Base-by-base conservation (phyloP, 2,329 filamentous ascomycete species). In the Fusarium coicis region DNA sequence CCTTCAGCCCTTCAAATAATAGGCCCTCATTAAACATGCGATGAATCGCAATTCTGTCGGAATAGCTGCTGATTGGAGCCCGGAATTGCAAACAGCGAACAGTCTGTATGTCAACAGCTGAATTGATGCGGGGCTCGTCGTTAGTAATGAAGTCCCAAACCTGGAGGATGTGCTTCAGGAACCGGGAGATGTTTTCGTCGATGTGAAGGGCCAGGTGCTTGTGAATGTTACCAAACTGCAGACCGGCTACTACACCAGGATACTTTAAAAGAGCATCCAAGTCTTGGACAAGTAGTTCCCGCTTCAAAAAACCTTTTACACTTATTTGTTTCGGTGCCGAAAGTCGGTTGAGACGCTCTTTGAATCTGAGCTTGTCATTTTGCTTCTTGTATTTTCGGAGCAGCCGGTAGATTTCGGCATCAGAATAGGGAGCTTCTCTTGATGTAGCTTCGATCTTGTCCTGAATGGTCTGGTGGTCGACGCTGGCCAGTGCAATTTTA, bases 121-220 rank as follows among this genome's bases (percentile, higher is more conserved):
- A 21, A 28, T 59, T 59, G 21, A 59, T 40, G 12, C 26, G 34
- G 39, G 34, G 55, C 15, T 59, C 34, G 32, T 59, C 34, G 43
- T 26, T 15, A 10, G 55, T 59, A 16, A 59, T 59, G n/a, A 39
- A 39, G 10, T 59, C 21, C 55, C 43, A 59, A 32, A 59, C 44
- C 16, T 16, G 34, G 11, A 59, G 55, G 43, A 32, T 47, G 34
- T 59, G 34, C 19, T 40, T 16, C 7, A 59, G 21, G 12, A 40
- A 59, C 26, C 30, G 34, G 34, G 44, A 59, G 36, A 59, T 47
- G 11, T 59, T 39, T n/a, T 59, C 55, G 11, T 59, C 55, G 30
- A 59, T 59, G n/a, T 59, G 43, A 21, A 59, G 44, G 26, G 55
- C 55, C 19, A 59, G 43, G 44, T 59, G 56, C 43, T 59, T 59